These are phyloP conservation scores for Mortierella sp. DNA, from an alignment of 371 early-diverging fungal species.

Conservation along the genomic window DNA sequence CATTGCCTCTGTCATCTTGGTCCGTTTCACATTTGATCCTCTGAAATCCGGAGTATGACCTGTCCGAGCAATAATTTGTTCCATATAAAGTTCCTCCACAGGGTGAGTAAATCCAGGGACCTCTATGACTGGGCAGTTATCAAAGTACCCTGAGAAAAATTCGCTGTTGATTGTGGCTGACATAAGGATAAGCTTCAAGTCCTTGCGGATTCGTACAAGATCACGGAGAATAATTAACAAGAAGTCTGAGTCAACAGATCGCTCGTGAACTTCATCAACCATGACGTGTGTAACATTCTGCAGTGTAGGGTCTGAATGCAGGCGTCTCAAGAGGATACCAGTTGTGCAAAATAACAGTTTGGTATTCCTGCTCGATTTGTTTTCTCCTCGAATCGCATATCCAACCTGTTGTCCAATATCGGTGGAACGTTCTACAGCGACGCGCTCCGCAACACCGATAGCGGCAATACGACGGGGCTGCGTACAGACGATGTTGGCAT, in stretches of 20 bases:
- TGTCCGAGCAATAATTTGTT: slow-evolving; percentile 66
- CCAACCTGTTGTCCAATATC: slow-evolving; percentile 68
- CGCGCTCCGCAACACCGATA: slow-evolving; percentile 87
- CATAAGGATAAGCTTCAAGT: slow-evolving; percentile 92
- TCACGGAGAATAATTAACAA: slow-evolving; percentile 74
- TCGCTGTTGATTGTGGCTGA: slow-evolving; percentile 83
- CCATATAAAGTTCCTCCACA: slow-evolving; percentile 77
- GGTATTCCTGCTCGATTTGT: slow-evolving; percentile 71
- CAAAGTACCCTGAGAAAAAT: slow-evolving; percentile 72
- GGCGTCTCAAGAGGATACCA: slow-evolving; percentile 84
- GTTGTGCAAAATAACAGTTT: slow-evolving; percentile 87
- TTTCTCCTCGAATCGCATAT: slow-evolving; percentile 74
- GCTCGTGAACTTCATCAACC: slow-evolving; percentile 87
- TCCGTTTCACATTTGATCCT: slow-evolving; percentile 58
- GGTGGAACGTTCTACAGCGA: slow-evolving; percentile 75
- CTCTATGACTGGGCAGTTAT: slow-evolving; percentile 73
- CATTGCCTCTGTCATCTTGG: slow-evolving; percentile 53
- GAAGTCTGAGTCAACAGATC: slow-evolving; percentile 78
- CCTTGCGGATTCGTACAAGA: slow-evolving; percentile 76
- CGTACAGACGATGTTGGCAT: slow-evolving; percentile 87
- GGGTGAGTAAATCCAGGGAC: slow-evolving; percentile 88
- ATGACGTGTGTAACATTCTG: slow-evolving; percentile 76
- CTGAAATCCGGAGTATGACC: slow-evolving; percentile 55
- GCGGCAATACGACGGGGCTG: slow-evolving; percentile 96
- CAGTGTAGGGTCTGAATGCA: slow-evolving; percentile 78